Conservation (phyloP, 164 flowering plant genomes). For the Kingdonia uniflora region DNA sequence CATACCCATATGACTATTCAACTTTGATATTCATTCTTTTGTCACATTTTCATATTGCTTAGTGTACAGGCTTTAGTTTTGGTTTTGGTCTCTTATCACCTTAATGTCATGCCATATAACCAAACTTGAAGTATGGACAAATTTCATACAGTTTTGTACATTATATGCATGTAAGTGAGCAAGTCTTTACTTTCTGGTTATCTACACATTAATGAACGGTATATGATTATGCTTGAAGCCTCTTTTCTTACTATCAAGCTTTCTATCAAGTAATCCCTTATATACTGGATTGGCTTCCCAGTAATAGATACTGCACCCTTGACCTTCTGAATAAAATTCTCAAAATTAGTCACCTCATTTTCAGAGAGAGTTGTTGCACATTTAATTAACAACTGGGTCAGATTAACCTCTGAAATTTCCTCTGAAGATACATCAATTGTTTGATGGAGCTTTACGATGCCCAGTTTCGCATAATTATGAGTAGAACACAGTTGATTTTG, state of each 20-base stretch:
- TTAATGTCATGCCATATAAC: slow-evolving; percentile 93
- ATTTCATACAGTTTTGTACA: slow-evolving; percentile 66
- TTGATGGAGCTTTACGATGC: neutral
- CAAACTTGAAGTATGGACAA: slow-evolving; percentile 79
- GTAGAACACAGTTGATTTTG: slow-evolving; percentile 24
- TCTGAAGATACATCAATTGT: slow-evolving; percentile 9
- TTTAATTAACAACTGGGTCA: slow-evolving; percentile 46
- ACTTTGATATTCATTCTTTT: too few species aligned
- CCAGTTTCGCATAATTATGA: slow-evolving; percentile 16
- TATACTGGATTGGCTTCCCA: slow-evolving; percentile 61
- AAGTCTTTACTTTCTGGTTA: slow-evolving; percentile 59
- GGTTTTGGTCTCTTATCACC: too few species aligned
- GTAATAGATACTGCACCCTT: slow-evolving; percentile 41
- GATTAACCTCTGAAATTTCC: slow-evolving; percentile 24
- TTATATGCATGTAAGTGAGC: slow-evolving; percentile 65
- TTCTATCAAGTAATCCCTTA: slow-evolving; percentile 63
- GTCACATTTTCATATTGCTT: too few species aligned
- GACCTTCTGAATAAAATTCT: slow-evolving; percentile 31
- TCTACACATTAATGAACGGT: slow-evolving; percentile 38
- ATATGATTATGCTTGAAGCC: slow-evolving; percentile 43
- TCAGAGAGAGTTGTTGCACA: slow-evolving; percentile 68
- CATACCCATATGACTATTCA: too few species aligned
- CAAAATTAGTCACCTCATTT: slow-evolving; percentile 34
- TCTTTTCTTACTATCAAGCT: slow-evolving; percentile 47
- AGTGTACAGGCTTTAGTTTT: too few species aligned